Percentiles rank a stretch among this genome's conserved stretches.
These are phyloP conservation scores for Fraxinus pennsylvanica DNA, from an alignment of 257 asterid species.

Conservation along the genomic window DNA sequence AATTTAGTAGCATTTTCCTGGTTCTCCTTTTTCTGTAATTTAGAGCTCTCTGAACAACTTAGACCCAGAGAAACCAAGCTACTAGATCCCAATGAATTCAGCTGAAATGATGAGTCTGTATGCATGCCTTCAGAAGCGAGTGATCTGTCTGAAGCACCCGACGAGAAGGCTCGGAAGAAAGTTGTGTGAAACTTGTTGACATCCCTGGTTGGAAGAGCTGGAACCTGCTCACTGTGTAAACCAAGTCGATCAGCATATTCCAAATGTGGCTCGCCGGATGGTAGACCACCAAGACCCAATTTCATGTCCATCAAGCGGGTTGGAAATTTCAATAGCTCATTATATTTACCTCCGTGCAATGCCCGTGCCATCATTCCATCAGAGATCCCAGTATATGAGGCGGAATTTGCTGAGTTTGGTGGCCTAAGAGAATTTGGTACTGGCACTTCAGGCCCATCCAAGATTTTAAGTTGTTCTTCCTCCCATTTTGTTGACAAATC, in stretches of 20 bases:
- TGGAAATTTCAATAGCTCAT: constrained; percentile 54
- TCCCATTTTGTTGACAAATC: constrained; percentile 82
- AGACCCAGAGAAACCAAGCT: constrained; percentile 50
- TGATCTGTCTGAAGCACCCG: constrained; percentile 43
- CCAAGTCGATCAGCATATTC: constrained; percentile 51
- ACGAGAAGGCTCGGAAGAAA: constrained; percentile 49
- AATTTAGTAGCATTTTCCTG: constrained; percentile 35
- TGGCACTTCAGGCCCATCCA: constrained; percentile 57
- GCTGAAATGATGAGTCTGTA: constrained; percentile 49
- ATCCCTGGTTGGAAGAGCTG: background rate
- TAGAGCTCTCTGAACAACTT: background rate
- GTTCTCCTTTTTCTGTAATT: background rate
- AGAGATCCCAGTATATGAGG: constrained; percentile 58
- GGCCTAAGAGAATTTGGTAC: constrained; percentile 45
- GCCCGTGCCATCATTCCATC: constrained; percentile 75
- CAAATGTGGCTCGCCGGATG: constrained; percentile 41
- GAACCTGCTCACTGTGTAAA: background rate
- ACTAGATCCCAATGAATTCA: constrained; percentile 62
- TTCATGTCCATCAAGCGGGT: constrained; percentile 82
- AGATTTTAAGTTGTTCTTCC: constrained; percentile 80
- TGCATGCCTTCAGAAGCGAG: constrained; percentile 43
- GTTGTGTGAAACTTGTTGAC: constrained; percentile 42
- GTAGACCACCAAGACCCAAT: constrained; percentile 66
- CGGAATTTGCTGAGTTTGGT: constrained; percentile 41
- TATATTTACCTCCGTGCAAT: constrained; percentile 57